phyloP scores from a whole-genome alignment of 768 basidiomycete species.

The Termitomyces sp. region DNA sequence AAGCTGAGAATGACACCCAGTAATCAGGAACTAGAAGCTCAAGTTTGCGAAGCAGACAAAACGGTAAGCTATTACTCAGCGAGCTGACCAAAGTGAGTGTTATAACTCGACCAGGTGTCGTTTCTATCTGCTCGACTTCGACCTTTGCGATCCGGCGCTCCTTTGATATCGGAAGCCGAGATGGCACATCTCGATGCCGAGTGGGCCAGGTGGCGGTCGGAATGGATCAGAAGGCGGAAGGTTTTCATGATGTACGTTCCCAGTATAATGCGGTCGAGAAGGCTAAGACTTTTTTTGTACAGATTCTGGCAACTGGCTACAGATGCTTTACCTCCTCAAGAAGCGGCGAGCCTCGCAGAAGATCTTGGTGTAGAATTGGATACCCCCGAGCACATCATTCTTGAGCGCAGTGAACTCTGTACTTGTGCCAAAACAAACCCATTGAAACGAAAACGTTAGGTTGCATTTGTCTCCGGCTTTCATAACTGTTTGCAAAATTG shows the following conservation, averaged over 20 bases:
- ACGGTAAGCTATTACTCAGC: constrained; percentile 36
- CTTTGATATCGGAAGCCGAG: constrained; percentile 67
- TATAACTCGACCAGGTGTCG: constrained; percentile 33
- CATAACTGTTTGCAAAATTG: neutral
- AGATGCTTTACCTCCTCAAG: constrained; percentile 62
- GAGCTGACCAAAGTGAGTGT: constrained; percentile 2
- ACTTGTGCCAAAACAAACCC: constrained; percentile 23
- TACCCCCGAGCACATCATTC: constrained; percentile 55
- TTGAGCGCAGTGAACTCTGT: constrained; percentile 65
- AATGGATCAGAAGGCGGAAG: constrained; percentile 76
- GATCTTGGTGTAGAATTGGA: constrained; percentile 80
- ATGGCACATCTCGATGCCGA: constrained; percentile 63
- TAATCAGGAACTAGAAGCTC: constrained; percentile 53
- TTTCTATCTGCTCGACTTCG: constrained; percentile 44
- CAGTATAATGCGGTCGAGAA: neutral
- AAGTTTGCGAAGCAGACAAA: constrained; percentile 43
- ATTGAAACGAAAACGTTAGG: constrained; percentile 48
- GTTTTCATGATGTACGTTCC: constrained; percentile 64
- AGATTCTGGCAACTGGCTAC: constrained; percentile 76
- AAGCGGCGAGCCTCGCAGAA: constrained; percentile 61
- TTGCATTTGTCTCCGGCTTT: neutral
- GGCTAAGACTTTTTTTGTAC: constrained; percentile 2
- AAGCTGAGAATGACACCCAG: constrained; percentile 64
- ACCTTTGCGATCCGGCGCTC: constrained; percentile 63
- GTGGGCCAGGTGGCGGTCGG: constrained; percentile 73